Evolutionary conservation across 352 stramenopile genomes (phyloP).

Genomic region (Hyaloperonospora brassicae): DNA sequence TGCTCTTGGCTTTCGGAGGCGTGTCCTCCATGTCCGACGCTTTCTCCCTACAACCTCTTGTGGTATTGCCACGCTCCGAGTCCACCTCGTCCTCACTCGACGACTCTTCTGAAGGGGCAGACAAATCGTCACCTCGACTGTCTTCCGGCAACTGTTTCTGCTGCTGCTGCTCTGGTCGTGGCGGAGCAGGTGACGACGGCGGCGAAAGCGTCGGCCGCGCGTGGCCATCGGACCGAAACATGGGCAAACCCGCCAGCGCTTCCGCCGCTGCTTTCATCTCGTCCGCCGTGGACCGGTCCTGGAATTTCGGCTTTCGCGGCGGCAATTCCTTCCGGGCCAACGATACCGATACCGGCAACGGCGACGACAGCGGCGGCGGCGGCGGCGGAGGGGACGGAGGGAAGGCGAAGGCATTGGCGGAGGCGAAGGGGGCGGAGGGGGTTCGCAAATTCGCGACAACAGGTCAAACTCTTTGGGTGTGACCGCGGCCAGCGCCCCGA

Average conservation of each 20-base stretch:
- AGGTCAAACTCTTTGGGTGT: constrained; percentile 17
- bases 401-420: too few species aligned
- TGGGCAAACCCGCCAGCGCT: constrained; percentile 28
- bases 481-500: constrained; percentile 19
- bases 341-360: too few species aligned
- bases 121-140: too few species aligned
- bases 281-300: constrained; percentile 12
- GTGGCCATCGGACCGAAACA: constrained; percentile 12
- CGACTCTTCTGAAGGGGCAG: neutral
- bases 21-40: constrained; percentile 15
- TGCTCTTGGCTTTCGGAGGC: constrained; percentile 23
- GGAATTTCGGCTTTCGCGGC: neutral
- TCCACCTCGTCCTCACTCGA: constrained; percentile 2
- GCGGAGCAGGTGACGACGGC: constrained; percentile 11
- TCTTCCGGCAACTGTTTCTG: constrained; percentile 3
- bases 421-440: neutral
- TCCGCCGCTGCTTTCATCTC: constrained; percentile 33
- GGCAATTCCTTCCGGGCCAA: too few species aligned
- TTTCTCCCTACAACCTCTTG: neutral
- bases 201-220: constrained; percentile 10
- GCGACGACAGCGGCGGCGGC: too few species aligned
- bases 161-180: neutral
- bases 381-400: too few species aligned
- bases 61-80: too few species aligned
- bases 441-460: constrained; percentile 20